A percentile compares a stretch with the other conserved stretches of the same genome.
Conservation (phyloP, 1,139 yeast genomes). For the Hyphopichia burtonii region DNA sequence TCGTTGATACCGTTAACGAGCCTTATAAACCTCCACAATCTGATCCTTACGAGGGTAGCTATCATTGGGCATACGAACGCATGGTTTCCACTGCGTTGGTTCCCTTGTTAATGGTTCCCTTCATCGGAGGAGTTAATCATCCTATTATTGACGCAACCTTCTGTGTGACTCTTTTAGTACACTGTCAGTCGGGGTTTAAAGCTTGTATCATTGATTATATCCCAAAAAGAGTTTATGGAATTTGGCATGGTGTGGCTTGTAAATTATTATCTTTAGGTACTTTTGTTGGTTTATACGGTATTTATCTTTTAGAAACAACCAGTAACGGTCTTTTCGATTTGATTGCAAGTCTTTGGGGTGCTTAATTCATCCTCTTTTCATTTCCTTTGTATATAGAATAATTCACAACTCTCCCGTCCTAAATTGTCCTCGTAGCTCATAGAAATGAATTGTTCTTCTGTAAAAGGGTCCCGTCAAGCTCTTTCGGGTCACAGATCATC, state of each 20-base stretch:
- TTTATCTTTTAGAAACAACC: conserved; percentile 61
- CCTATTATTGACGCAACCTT: conserved; percentile 74
- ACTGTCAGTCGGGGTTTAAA: conserved; percentile 78
- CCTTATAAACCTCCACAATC: conserved; percentile 66
- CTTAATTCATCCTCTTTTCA: conserved; percentile 9
- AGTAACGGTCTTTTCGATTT: conserved; percentile 56
- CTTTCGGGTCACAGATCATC: too few relatives aligned
- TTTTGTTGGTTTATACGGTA: conserved; percentile 60
- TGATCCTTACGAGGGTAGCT: conserved; percentile 70
- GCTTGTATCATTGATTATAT: conserved; percentile 88
- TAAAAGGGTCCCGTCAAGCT: too few relatives aligned
- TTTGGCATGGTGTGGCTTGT: conserved; percentile 61
- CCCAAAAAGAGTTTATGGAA: conserved; percentile 70
- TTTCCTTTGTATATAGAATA: neutral
- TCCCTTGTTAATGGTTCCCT: conserved; percentile 76
- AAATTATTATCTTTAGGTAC: conserved; percentile 65
- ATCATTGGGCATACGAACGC: conserved; percentile 88
- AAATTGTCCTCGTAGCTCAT: too few relatives aligned
- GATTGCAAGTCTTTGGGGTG: conserved; percentile 42
- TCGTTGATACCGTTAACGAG: conserved; percentile 78
- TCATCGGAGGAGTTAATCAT: conserved; percentile 59
- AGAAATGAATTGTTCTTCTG: too few relatives aligned
- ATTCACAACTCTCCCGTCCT: too few relatives aligned
- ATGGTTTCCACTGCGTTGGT: conserved; percentile 62
- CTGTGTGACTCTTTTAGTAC: conserved; percentile 63